These are phyloP conservation scores for Cyberlindnera mississippiensis DNA, from an alignment of 805 yeast species.

Conservation along the genomic window DNA sequence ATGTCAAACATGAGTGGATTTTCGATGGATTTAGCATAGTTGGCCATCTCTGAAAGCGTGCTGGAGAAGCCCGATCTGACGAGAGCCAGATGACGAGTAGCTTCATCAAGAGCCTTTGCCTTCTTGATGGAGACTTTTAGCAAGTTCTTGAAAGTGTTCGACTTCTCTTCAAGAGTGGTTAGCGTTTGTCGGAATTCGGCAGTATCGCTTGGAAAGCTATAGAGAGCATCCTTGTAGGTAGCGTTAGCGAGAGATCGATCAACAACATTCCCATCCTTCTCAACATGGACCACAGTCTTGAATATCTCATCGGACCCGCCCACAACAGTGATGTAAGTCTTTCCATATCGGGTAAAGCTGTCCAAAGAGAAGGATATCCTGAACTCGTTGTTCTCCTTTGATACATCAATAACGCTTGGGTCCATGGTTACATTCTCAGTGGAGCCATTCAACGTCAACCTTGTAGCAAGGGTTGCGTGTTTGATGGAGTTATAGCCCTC, in stretches of 20 bases:
- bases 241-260: conserved; percentile 1
- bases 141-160: conserved; percentile 5
- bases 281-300: conserved; percentile 2
- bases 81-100: conserved; percentile 19
- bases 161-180: conserved; percentile 9
- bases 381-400: conserved; percentile 5
- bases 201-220: conserved; percentile 10
- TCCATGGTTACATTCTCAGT: conserved; percentile 10
- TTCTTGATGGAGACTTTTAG: conserved; percentile 18
- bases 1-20: conserved; percentile 14
- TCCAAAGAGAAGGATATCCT: conserved; percentile 1
- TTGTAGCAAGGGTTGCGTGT: conserved; percentile 6
- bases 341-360: conserved; percentile 1
- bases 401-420: conserved; percentile 10
- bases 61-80: conserved; percentile 17
- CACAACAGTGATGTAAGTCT: conserved; percentile 8
- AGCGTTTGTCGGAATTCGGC: conserved; percentile 10
- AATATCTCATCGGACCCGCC: conserved; percentile 5
- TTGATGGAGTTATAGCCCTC: conserved; percentile 2
- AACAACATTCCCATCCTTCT: conserved; percentile 1
- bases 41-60: conserved; percentile 17
- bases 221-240: conserved; percentile 11
- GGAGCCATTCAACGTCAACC: conserved; percentile 4
- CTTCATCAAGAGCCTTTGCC: conserved; percentile 20
- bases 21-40: conserved; percentile 7